Percentiles rank a stretch among this genome's conserved stretches.
Conservation (phyloP, 2,329 filamentous ascomycete species). For the Clarireedia paspali region DNA sequence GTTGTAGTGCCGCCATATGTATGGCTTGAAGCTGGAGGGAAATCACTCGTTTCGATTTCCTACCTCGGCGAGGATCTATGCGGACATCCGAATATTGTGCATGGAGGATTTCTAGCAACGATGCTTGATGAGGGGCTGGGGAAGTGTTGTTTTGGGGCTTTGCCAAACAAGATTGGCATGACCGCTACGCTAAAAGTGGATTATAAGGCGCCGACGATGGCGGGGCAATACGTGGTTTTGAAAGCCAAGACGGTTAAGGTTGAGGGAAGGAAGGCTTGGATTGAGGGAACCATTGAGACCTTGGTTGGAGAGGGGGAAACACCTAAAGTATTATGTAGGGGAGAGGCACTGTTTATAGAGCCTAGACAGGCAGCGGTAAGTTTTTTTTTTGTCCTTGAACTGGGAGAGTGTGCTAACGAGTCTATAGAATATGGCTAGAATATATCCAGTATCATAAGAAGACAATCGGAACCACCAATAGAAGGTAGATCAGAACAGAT, state of each 20-base stretch:
- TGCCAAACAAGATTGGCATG: constrained; percentile 79
- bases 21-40: constrained; percentile 65
- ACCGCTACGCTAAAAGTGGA: constrained; percentile 80
- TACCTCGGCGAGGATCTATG: constrained; percentile 76
- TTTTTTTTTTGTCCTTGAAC: background rate
- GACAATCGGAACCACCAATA: background rate
- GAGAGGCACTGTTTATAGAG: constrained; percentile 80
- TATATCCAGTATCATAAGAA: constrained; percentile 11
- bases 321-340: constrained; percentile 67
- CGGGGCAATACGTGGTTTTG: constrained; percentile 69
- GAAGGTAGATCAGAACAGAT: background rate
- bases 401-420: constrained; percentile 1
- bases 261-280: constrained; percentile 92
- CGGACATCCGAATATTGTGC: constrained; percentile 83
- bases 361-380: constrained; percentile 63
- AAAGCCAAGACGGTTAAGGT: constrained; percentile 74
- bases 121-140: constrained; percentile 86
- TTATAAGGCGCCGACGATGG: constrained; percentile 74
- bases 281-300: constrained; percentile 79
- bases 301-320: constrained; percentile 56
- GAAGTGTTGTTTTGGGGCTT: constrained; percentile 76
- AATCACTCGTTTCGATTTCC: constrained; percentile 61
- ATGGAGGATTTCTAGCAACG: constrained; percentile 87
- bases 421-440: constrained; percentile 14
- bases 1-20: constrained; percentile 75